Base-by-base conservation (phyloP, 495 filamentous ascomycete genomes). In the Umbilicaria muhlenbergii region DNA sequence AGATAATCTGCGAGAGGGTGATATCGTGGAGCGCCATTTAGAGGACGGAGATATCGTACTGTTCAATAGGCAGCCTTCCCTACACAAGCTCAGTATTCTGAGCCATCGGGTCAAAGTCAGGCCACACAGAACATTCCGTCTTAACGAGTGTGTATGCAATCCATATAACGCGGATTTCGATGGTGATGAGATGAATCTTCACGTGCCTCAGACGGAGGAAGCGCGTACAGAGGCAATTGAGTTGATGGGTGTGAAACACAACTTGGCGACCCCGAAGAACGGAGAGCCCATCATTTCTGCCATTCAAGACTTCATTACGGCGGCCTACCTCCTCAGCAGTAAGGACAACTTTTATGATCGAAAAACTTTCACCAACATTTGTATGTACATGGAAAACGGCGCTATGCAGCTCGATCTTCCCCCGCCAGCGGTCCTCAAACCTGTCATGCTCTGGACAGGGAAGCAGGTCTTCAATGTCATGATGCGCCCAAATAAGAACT, bases 81-180 rank as follows among this genome's bases (percentile, higher is more conserved):
- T 98, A 15, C 91, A 98, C 71, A 98, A 96, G 55, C 79, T 98
- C 46, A 91, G 83, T 73, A 96, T 98, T 58, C 83, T 98, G 56
- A 84, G 81, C 53, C 91, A 98, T 63, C 79, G 78, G 53, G 91
- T 79, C 46, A 94, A 92, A 58, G 76, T 98, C 39, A 80, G 92
- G 39, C 91, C 89, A 5, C 89, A 93, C 76, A 79, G 89, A 57
- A 98, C 91, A 0, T 96, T 98, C 62, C 80, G 91, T 37, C 70
- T 98, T 41, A 98, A 98, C 56, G 91, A 98, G 57, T 96, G 91
- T 73, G 91, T 92, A 6, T 98, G 91, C 58, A 89, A 85, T 36
- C 91, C 91, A 8, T 98, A 98, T 71, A 98, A 98, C 62, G 91
- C 91, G 36, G 91, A 98, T 77, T 98, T 98, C 56, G 91, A 98